Conservation (phyloP, 192 early-diverging fungal species). For the Jimgerdemannia lactiflua region DNA sequence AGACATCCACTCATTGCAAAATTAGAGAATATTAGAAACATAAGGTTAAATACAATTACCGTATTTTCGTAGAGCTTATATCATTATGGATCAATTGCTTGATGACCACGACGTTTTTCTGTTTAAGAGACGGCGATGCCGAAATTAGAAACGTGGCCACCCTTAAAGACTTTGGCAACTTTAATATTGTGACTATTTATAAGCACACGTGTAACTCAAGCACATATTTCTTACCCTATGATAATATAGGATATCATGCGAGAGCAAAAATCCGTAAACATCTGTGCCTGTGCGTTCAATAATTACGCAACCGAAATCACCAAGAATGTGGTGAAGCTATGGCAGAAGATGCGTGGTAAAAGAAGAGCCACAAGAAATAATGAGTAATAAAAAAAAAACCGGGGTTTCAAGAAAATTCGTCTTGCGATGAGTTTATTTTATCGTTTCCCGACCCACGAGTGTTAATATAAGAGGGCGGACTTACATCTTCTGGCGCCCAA, state of each 20-base stretch:
- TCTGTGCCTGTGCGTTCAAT: conserved; percentile 95
- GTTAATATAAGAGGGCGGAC: conserved; percentile 11
- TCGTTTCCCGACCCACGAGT: neutral
- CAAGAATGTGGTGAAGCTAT: conserved; percentile 88
- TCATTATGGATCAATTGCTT: conserved; percentile 98
- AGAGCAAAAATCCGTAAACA: conserved; percentile 88
- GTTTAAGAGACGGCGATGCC: neutral
- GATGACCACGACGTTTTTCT: conserved; percentile 90
- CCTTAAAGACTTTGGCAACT: no score
- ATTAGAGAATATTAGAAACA: neutral
- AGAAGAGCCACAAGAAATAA: neutral
- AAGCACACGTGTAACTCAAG: neutral
- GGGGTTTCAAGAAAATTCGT: neutral
- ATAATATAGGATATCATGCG: conserved; percentile 86
- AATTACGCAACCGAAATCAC: conserved; percentile 89
- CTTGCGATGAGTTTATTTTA: neutral
- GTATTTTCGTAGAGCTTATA: conserved; percentile 95
- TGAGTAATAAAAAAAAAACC: no score
- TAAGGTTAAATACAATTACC: conserved; percentile 35
- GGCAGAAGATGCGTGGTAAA: neutral
- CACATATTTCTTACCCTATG: conserved; percentile 57
- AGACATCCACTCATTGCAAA: neutral
- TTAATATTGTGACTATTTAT: no score
- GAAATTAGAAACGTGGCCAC: neutral
- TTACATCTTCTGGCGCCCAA: conserved; percentile 86